phyloP scores from a whole-genome alignment of 306 rosid species.

The Quercus mongolica region DNA sequence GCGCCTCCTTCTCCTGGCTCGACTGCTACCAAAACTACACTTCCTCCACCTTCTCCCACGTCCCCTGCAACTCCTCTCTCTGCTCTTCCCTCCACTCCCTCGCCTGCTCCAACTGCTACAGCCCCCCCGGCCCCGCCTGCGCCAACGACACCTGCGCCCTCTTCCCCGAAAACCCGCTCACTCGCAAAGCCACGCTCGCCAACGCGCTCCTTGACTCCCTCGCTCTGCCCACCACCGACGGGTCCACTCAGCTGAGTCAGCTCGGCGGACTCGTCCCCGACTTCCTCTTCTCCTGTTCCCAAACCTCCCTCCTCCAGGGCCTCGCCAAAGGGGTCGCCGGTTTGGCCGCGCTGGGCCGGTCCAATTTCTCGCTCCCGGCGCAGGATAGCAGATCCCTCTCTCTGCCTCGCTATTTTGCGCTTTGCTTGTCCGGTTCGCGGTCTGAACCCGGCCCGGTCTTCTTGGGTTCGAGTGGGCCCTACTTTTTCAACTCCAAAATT shows the following conservation, averaged over 20 bases:
- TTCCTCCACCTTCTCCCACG: constrained; percentile 25
- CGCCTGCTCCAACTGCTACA: constrained; percentile 11
- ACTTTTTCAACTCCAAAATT: constrained; percentile 24
- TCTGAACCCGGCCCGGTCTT: constrained; percentile 25
- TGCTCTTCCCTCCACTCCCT: constrained; percentile 12
- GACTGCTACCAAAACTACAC: constrained; percentile 28
- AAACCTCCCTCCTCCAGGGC: constrained; percentile 28
- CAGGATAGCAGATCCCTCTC: constrained; percentile 17
- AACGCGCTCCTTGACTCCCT: constrained; percentile 29
- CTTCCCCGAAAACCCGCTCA: constrained; percentile 45
- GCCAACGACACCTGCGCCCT: constrained; percentile 19
- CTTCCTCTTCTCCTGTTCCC: constrained; percentile 31
- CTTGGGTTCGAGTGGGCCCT: constrained; percentile 30
- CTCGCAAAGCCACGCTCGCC: constrained; percentile 22
- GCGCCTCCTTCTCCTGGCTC: constrained; percentile 46
- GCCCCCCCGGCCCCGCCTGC: not conserved
- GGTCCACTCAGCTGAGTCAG: constrained; percentile 1
- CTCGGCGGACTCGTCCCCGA: constrained; percentile 15
- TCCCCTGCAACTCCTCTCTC: constrained; percentile 32
- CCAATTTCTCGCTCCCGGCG: constrained; percentile 39
- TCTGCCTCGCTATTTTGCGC: constrained; percentile 24
- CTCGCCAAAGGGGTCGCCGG: constrained; percentile 25
- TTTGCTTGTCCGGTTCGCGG: constrained; percentile 35
- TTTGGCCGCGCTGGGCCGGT: constrained; percentile 36
- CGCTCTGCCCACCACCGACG: constrained; percentile 27